Evolutionary conservation across 1,284 basidiomycete species (phyloP).

Genomic region (Vanrija sp.): DNA sequence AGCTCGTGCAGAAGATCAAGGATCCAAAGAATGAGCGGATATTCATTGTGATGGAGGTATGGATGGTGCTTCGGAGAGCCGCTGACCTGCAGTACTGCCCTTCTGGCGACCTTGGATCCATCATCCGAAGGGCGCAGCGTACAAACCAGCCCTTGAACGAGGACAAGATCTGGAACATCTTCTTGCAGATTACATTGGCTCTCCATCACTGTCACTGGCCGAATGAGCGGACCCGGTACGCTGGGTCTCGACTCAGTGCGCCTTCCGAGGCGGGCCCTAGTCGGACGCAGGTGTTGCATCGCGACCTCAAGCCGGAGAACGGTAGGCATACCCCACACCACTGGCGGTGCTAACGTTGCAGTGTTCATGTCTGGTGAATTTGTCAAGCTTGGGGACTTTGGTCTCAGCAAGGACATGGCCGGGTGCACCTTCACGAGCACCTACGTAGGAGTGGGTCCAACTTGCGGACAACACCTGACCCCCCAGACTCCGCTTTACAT

Average conservation of each 20-base stretch:
- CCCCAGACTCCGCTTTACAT: constrained; percentile 93
- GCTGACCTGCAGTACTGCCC: constrained; percentile 66
- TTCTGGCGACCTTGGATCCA: constrained; percentile 80
- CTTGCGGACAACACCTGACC: background rate
- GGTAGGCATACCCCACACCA: constrained; percentile 53
- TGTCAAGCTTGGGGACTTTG: constrained; percentile 95
- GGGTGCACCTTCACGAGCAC: constrained; percentile 87
- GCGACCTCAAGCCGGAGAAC: constrained; percentile 96
- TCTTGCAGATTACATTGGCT: constrained; percentile 87
- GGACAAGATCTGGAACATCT: constrained; percentile 91
- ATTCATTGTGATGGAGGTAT: constrained; percentile 86
- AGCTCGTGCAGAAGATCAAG: constrained; percentile 58
- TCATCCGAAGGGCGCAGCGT: constrained; percentile 61
- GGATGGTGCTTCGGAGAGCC: constrained; percentile 5
- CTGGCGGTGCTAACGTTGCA: constrained; percentile 3
- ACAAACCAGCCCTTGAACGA: constrained; percentile 68
- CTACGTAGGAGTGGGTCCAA: constrained; percentile 77
- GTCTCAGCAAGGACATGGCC: constrained; percentile 78
- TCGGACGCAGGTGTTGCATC: constrained; percentile 71
- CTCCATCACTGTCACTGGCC: constrained; percentile 79
- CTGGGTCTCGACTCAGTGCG: background rate
- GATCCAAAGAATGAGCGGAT: constrained; percentile 86
- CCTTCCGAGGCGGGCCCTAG: background rate
- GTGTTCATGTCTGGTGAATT: constrained; percentile 50
- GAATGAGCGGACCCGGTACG: constrained; percentile 26